phyloP scores from a whole-genome alignment of 2,329 filamentous ascomycete species.

The Cryphonectria nitschkei region DNA sequence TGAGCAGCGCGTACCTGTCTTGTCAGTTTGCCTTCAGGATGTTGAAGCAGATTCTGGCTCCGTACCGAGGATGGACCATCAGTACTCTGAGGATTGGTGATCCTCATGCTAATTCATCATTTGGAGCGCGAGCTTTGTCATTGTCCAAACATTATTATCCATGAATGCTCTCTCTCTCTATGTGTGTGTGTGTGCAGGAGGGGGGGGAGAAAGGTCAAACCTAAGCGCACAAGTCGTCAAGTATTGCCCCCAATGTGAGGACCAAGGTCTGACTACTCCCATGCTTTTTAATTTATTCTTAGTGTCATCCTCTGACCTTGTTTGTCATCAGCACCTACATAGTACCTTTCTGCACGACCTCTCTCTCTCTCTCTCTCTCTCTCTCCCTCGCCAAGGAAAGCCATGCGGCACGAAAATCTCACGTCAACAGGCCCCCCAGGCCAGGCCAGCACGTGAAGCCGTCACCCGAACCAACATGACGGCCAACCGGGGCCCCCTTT shows the following conservation, averaged over 20 bases:
- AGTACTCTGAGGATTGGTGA: background rate
- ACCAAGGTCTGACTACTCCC: background rate
- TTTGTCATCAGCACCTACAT: background rate
- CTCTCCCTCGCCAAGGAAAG: too few relatives aligned
- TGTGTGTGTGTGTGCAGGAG: too few relatives aligned
- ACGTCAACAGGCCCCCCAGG: background rate
- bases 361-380: too few relatives aligned
- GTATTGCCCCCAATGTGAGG: background rate
- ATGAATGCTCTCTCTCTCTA: too few relatives aligned
- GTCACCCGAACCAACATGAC: background rate
- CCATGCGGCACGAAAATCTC: background rate
- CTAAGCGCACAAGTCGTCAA: too few relatives aligned
- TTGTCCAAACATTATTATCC: too few relatives aligned
- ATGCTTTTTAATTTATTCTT: background rate
- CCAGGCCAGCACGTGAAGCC: background rate
- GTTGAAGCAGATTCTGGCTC: too few relatives aligned
- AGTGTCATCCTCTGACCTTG: background rate
- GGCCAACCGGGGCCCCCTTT: background rate
- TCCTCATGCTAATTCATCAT: background rate
- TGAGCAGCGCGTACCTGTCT: too few relatives aligned
- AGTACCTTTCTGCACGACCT: background rate
- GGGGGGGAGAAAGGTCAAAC: too few relatives aligned
- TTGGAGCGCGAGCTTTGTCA: too few relatives aligned
- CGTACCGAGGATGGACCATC: background rate
- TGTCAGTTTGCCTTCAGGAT: too few relatives aligned